Evolutionary conservation across 176 grass and related monocot species (phyloP).

Genomic region (Saccharum officinarum): DNA sequence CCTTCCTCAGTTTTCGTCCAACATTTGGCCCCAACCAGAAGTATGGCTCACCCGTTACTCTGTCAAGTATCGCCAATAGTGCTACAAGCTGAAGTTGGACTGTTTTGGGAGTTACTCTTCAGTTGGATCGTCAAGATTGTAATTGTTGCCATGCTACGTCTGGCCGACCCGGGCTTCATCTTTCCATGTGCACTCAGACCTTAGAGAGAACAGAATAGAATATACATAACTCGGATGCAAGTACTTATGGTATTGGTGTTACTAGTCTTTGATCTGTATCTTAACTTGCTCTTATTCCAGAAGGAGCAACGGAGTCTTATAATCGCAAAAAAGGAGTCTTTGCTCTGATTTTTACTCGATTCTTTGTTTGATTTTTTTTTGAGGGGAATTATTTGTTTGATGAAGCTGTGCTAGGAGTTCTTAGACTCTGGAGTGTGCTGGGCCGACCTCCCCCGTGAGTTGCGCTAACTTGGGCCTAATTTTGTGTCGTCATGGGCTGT

Average conservation of each 20-base stretch:
- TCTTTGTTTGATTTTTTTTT: too few species aligned
- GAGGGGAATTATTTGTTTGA: neutral
- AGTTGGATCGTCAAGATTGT: slow-evolving; percentile 2
- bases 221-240: neutral
- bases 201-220: neutral
- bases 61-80: neutral
- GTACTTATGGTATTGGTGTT: neutral
- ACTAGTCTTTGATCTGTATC: neutral
- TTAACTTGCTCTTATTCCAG: neutral
- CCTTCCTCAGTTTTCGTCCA: neutral
- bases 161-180: neutral
- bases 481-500: neutral
- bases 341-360: neutral
- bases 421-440: neutral
- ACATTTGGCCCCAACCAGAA: neutral
- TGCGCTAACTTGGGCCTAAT: neutral
- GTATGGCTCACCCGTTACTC: neutral
- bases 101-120: neutral
- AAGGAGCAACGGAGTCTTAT: neutral
- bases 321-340: neutral
- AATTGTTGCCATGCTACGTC: neutral
- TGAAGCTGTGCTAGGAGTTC: neutral
- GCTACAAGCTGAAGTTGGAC: slow-evolving; percentile 9
- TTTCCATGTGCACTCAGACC: neutral
- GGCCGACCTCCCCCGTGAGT: too few species aligned